These are phyloP conservation scores for Stramenopiles sp. DNA, from an alignment of 352 stramenopile genomes.

Conservation along the genomic window DNA sequence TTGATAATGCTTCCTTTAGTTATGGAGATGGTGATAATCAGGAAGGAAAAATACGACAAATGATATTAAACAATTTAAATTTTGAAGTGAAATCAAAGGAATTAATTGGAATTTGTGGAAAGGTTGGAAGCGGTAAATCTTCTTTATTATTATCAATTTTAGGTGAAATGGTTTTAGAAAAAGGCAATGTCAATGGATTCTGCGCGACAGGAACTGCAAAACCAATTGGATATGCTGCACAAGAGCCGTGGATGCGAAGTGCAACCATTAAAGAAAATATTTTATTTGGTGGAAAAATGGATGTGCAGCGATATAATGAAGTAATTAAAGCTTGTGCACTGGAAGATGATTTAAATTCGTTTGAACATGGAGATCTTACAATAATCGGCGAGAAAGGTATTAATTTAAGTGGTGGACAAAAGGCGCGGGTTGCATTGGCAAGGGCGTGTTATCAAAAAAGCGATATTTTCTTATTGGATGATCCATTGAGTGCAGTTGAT, in stretches of 20 bases:
- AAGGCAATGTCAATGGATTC: neutral
- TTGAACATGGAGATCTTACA: conserved; percentile 27
- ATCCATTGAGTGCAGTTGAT: conserved; percentile 85
- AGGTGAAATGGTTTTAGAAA: neutral
- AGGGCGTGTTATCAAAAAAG: neutral
- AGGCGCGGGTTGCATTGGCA: neutral
- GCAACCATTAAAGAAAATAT: conserved; percentile 77
- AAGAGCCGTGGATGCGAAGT: conserved; percentile 72
- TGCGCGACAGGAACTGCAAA: neutral
- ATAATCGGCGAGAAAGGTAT: conserved; percentile 35
- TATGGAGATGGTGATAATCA: no score
- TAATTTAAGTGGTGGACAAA: conserved; percentile 1
- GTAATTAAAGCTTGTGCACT: conserved; percentile 47
- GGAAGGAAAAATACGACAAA: no score
- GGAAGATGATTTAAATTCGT: conserved; percentile 34
- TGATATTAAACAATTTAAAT: conserved; percentile 17
- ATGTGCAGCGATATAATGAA: conserved; percentile 25
- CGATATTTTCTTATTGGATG: conserved; percentile 54
- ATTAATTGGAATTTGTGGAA: conserved; percentile 48
- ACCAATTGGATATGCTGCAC: conserved; percentile 19
- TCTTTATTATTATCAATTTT: conserved; percentile 26
- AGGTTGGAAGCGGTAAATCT: conserved; percentile 39
- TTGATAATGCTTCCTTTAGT: neutral
- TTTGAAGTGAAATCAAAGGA: conserved; percentile 42
- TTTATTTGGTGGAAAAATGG: conserved; percentile 35